Base-by-base conservation (phyloP, 1,139 yeast genomes). In the Taiozyma onychis region DNA sequence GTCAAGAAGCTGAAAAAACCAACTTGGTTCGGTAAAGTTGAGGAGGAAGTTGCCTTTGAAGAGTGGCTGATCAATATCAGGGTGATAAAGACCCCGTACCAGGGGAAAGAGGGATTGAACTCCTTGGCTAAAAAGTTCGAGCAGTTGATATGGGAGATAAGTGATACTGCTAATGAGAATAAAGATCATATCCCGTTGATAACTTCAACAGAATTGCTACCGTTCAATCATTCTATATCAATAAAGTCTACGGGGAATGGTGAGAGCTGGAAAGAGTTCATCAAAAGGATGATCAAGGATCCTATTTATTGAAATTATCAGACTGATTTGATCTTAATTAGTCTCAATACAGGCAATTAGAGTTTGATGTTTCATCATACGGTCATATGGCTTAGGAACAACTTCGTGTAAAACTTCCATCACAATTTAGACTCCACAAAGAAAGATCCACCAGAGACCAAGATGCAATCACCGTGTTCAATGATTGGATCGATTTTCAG, bases 101-200 rank as follows among this genome's bases (percentile, higher is more conserved):
- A 46, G 0, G 52, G 27, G 3, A n/a, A 45, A 1, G 50, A 48
- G 10, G 49, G 47, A 26, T 11, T 52, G 18, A 45, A 43, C 6
- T 22, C 45, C 3, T 37, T 55, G 34, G 53, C 53, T 24, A 47
- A 49, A 6, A 39, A 43, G 10, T 57, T 55, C 46, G 53, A 49
- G 18, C 41, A 44, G 2, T 26, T 54, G 18, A 49, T 87, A 47
- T 58, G 71, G 49, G 68, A 72, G 50, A 77, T 87, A 18, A 69
- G 81, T 43, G 75, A 74, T 26, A 66, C 71, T 26, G 80, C 75
- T 16, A 87, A 85, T 59, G 60, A 65, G 6, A 74, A 83, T 59
- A 83, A 80, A 59, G 78, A 74, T 48, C 90, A 85, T 57, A 81
- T 87, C 4, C 95, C 95, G 2, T 87, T 88, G 1, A 84, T 87